Evolutionary conservation across 2,329 filamentous ascomycete species (phyloP).

Genomic region (Canariomyces notabilis): DNA sequence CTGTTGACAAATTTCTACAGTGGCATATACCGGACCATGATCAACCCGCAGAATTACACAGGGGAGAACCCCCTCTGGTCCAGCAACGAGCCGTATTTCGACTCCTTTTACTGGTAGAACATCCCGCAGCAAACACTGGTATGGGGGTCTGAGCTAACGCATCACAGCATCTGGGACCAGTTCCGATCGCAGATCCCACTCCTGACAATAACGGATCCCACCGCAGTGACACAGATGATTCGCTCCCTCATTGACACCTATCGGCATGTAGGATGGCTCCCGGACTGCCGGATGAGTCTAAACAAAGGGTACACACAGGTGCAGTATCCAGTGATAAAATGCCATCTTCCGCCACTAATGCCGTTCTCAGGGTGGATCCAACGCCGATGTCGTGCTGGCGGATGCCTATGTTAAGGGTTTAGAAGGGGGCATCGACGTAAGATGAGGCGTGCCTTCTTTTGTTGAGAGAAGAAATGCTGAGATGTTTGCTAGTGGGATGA

Average conservation of each 20-base stretch:
- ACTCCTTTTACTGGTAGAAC: conserved; percentile 65
- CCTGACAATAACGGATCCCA: conserved; percentile 62
- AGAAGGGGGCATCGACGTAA: conserved; percentile 47
- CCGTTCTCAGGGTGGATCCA: conserved; percentile 58
- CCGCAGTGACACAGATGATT: conserved; percentile 60
- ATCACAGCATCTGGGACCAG: conserved; percentile 58
- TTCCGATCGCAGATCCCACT: conserved; percentile 66
- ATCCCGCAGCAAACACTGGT: too few species aligned
- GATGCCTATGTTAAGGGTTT: conserved; percentile 66
- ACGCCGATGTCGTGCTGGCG: conserved; percentile 63
- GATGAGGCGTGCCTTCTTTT: not conserved
- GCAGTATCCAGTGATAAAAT: too few species aligned
- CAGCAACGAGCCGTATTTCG: conserved; percentile 64
- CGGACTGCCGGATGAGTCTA: conserved; percentile 72
- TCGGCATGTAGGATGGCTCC: conserved; percentile 62
- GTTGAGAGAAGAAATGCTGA: conserved; percentile 12
- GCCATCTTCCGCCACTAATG: not conserved
- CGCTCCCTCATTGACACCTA: conserved; percentile 69
- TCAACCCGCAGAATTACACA: conserved; percentile 69
- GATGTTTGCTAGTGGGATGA: conserved; percentile 50
- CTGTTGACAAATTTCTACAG: conserved; percentile 64
- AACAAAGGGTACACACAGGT: conserved; percentile 67
- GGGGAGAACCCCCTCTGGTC: conserved; percentile 66
- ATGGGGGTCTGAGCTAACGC: conserved; percentile 11
- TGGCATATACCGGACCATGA: conserved; percentile 66